Evolutionary conservation across 805 yeast genomes (phyloP).

Genomic region (Saccharomycopsis schoenii): DNA sequence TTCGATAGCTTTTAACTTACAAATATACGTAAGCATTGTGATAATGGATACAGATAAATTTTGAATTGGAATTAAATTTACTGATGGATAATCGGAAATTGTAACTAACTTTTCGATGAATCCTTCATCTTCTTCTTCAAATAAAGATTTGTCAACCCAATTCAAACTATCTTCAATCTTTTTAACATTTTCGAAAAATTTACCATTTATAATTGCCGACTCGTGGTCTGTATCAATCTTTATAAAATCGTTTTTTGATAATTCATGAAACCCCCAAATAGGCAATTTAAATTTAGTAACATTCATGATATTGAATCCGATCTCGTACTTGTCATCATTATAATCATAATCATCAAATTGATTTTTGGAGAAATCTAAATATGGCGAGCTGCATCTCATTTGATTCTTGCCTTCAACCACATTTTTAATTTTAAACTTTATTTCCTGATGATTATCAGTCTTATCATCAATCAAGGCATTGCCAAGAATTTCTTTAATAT

Average conservation of each 20-base stretch:
- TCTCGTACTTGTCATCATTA: background rate
- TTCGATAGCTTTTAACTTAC: background rate
- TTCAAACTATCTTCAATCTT: background rate
- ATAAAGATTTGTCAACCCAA: background rate
- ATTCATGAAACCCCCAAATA: background rate
- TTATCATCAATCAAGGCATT: background rate
- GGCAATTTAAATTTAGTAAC: background rate
- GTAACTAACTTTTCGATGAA: background rate
- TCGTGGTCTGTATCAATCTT: background rate
- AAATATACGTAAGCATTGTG: background rate
- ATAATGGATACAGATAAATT: background rate
- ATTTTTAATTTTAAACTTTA: background rate
- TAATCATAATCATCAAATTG: background rate
- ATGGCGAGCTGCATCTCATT: too few species aligned
- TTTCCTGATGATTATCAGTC: background rate
- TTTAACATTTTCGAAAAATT: background rate
- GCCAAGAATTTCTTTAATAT: background rate
- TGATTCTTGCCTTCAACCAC: background rate
- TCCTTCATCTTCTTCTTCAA: background rate
- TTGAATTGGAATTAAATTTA: background rate
- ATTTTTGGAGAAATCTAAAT: too few species aligned
- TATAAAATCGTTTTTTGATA: background rate
- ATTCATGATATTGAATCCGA: background rate
- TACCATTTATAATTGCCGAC: background rate
- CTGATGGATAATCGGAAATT: background rate